Percentiles rank a stretch among this genome's conserved stretches.
Evolutionary conservation across 2,329 filamentous ascomycete species (phyloP).

Genomic region (Pestalotiopsis sp.): DNA sequence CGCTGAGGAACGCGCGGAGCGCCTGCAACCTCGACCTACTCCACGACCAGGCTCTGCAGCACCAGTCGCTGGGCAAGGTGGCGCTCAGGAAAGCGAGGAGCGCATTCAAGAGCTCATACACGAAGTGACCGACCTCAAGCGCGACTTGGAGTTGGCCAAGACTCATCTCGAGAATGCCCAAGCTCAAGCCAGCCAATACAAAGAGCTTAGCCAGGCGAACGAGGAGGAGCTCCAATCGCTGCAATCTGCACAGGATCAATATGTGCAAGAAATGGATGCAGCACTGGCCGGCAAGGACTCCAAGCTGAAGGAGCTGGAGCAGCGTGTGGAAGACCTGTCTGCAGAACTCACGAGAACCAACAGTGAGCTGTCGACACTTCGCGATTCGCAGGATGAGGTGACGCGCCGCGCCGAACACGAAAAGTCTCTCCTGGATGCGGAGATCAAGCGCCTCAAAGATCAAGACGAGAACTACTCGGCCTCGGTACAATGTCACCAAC

Average conservation of each 20-base stretch:
- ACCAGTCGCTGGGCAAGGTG: constrained; percentile 41
- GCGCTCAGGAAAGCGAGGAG: constrained; percentile 55
- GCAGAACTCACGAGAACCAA: constrained; percentile 81
- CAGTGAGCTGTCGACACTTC: constrained; percentile 76
- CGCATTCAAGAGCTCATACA: constrained; percentile 78
- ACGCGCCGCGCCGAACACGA: constrained; percentile 76
- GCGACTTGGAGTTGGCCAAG: constrained; percentile 80
- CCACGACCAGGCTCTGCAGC: constrained; percentile 53
- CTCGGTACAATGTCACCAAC: constrained; percentile 81
- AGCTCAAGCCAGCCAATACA: constrained; percentile 84
- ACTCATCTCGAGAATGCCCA: constrained; percentile 81
- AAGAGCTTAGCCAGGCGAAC: constrained; percentile 80
- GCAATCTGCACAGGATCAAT: constrained; percentile 80
- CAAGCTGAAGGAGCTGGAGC: constrained; percentile 79
- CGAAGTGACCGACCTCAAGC: constrained; percentile 84
- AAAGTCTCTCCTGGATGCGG: constrained; percentile 75
- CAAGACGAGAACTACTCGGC: constrained; percentile 80
- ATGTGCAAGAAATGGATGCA: constrained; percentile 81
- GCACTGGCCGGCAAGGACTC: constrained; percentile 76
- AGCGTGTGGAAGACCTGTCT: constrained; percentile 82
- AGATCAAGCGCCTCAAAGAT: constrained; percentile 80
- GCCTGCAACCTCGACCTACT: constrained; percentile 79
- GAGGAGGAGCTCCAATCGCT: constrained; percentile 86
- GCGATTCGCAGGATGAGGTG: constrained; percentile 78
- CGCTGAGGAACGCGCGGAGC: constrained; percentile 83